phyloP scores from a whole-genome alignment of 1,139 yeast genomes.

The Candida sp. region DNA sequence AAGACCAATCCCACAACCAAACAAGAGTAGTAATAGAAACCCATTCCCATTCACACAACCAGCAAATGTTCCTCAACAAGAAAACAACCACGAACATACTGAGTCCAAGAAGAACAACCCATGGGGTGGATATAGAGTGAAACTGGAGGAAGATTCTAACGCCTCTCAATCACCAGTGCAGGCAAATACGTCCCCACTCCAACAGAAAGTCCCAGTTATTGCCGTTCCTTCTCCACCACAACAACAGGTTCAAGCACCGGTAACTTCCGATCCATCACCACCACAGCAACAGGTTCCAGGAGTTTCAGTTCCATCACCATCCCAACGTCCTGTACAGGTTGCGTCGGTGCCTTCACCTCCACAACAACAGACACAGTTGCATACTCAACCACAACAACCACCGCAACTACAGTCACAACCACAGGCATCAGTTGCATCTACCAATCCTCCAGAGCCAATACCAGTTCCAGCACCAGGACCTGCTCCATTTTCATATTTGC shows the following conservation, averaged over 20 bases:
- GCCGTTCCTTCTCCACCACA: background rate
- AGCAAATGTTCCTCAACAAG: constrained; percentile 11
- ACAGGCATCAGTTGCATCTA: background rate
- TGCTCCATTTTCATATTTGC: background rate
- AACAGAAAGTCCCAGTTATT: background rate
- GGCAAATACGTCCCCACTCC: background rate
- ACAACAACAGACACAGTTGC: background rate
- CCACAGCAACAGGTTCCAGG: background rate
- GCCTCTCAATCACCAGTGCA: background rate
- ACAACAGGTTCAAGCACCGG: background rate
- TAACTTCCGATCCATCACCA: background rate
- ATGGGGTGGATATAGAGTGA: constrained; percentile 26
- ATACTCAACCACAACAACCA: background rate
- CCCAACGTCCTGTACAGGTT: background rate
- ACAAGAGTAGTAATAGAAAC: constrained; percentile 6
- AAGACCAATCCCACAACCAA: constrained; percentile 5
- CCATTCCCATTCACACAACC: constrained; percentile 15
- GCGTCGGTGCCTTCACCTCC: background rate
- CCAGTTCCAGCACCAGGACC: background rate
- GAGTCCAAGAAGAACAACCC: constrained; percentile 24
- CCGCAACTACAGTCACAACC: background rate
- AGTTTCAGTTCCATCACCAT: background rate
- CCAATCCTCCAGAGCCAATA: background rate
- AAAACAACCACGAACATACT: constrained; percentile 5
- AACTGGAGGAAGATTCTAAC: background rate